Evolutionary conservation across 164 flowering plant genomes (phyloP), one percentile per base, ranked within the genome.

Genomic region (Vitis rotundifolia): DNA sequence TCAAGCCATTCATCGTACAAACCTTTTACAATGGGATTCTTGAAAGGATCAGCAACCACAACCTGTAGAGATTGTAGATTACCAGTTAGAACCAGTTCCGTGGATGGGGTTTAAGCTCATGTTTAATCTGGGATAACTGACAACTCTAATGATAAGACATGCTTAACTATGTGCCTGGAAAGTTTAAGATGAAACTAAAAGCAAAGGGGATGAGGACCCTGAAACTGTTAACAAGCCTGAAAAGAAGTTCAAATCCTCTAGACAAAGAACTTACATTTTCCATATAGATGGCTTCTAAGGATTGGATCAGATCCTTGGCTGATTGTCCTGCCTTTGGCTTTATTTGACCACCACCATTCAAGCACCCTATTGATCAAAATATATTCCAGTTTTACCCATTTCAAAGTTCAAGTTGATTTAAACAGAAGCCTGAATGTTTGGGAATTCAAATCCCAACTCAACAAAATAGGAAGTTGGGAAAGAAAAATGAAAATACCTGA

Each of bases 261-360:
- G 49, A 47, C 7, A 49, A 61, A 50, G 47, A 37, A 68, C 98
- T 85, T 73, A 92, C 98, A 75, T 91, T 82, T 71, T 93, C 83
- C 81, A 82, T 81, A 72, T 96, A 91, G 6, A 74, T 66, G 26
- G 71, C 59, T 80, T 91, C 97, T 71, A 96, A 78, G 47, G 79
- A 72, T 63, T 88, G 85, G 71, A 91, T 80, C 75, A 91, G 78
- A 29, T 83, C 97, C 78, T 92, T 96, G 7, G 77, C 91, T 51
- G 99, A 86, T 76, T 96, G 97, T 22, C 93, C 95, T 3, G 79
- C 83, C 77, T 83, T 86, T 54, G 91, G 92, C 72, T 93, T 93
- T 72, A 96, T 80, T 76, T 96, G 99, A 70, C 99, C 98, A 16
- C 98, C 98, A 64, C 98, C 99, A 85, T 96, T 96, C 73, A 96